A percentile compares a stretch with the other conserved stretches of the same genome.
phyloP scores from a whole-genome alignment of 176 grass and related monocot genomes.

The Juncus inflexus region DNA sequence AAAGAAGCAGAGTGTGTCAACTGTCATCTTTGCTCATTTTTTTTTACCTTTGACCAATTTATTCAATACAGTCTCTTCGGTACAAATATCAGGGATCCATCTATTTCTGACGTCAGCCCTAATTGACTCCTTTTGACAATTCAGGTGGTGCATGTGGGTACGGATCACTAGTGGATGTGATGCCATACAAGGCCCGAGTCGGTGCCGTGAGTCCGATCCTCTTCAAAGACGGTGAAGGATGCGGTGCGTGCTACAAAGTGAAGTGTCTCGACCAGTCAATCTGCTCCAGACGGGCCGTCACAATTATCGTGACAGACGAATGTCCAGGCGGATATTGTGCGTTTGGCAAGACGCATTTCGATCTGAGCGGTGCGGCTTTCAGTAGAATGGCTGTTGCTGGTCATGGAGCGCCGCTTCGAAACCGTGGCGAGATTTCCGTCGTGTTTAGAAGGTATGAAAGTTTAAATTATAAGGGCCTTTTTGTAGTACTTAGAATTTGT shows the following conservation, averaged over 20 bases:
- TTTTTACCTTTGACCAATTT: neutral
- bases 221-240: conserved; percentile 92
- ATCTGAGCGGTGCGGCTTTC: conserved; percentile 91
- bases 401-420: conserved; percentile 49
- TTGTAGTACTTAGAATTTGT: neutral
- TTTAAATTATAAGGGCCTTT: neutral
- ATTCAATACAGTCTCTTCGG: neutral
- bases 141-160: conserved; percentile 94
- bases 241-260: conserved; percentile 98
- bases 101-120: too few relatives aligned
- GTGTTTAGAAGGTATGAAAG: conserved; percentile 62
- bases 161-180: conserved; percentile 88
- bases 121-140: neutral
- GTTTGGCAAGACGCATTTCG: conserved; percentile 67
- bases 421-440: conserved; percentile 60
- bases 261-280: conserved; percentile 67
- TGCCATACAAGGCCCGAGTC: conserved; percentile 77
- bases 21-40: conserved; percentile 9
- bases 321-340: conserved; percentile 83
- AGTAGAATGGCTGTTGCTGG: conserved; percentile 76
- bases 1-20: conserved; percentile 15
- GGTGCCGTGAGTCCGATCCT: conserved; percentile 91
- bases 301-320: conserved; percentile 89
- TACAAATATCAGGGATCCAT: too few relatives aligned
- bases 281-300: conserved; percentile 89